Evolutionary conservation across 306 rosid genomes (phyloP).

Genomic region (Abrus pulchellus): DNA sequence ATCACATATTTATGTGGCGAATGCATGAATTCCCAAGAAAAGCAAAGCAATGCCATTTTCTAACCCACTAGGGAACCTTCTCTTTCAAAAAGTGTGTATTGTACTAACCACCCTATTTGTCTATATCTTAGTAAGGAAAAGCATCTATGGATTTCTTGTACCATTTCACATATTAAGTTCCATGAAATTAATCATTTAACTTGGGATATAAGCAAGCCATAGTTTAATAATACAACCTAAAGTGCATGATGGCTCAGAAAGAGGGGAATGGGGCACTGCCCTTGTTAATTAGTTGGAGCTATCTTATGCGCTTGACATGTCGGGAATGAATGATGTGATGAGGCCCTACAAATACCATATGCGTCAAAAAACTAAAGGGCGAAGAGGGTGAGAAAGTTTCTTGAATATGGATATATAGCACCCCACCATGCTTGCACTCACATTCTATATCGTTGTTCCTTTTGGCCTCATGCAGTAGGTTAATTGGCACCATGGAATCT

Average conservation of each 20-base stretch:
- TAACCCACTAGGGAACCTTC: slow-evolving; percentile 34
- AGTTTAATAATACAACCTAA: slow-evolving; percentile 11
- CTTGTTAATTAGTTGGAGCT: slow-evolving; percentile 45
- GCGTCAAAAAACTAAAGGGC: neutral
- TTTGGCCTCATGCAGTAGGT: neutral
- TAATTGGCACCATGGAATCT: neutral
- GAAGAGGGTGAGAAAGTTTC: neutral
- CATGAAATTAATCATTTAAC: slow-evolving; percentile 48
- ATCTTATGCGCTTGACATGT: slow-evolving; percentile 38
- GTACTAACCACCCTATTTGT: slow-evolving; percentile 1
- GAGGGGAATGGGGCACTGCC: slow-evolving; percentile 1
- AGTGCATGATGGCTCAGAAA: slow-evolving; percentile 36
- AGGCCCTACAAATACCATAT: slow-evolving; percentile 50
- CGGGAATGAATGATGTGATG: slow-evolving; percentile 53
- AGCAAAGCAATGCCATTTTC: neutral
- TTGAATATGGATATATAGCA: neutral
- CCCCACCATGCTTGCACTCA: neutral
- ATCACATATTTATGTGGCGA: neutral
- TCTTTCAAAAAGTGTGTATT: slow-evolving; percentile 8
- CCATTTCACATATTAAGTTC: slow-evolving; percentile 6
- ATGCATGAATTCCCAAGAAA: neutral
- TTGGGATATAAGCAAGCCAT: slow-evolving; percentile 53
- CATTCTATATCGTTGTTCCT: neutral
- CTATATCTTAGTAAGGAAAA: neutral
- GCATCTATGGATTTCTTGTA: neutral